phyloP scores from a whole-genome alignment of 805 yeast species.

The Saturnispora zaruensis region DNA sequence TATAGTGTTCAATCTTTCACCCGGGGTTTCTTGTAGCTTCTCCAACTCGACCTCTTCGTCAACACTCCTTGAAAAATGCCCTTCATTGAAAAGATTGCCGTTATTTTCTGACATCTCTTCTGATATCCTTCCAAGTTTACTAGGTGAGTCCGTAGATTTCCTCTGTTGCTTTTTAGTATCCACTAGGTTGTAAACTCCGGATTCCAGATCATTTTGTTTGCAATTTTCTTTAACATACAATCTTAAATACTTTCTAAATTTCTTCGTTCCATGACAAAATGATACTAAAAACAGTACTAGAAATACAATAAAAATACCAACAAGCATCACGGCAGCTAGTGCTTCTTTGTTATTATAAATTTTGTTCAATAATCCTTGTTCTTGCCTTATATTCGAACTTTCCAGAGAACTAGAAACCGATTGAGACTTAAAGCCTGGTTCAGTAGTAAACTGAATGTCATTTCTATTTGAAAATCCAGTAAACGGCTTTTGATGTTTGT shows the following conservation, averaged over 20 bases:
- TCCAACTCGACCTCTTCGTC: background rate
- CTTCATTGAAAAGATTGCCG: background rate
- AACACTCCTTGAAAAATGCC: background rate
- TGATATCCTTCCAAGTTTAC: background rate
- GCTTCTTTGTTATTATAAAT: background rate
- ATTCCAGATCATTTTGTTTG: background rate
- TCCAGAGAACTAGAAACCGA: background rate
- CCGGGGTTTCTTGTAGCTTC: background rate
- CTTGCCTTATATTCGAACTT: background rate
- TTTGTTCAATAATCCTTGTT: background rate
- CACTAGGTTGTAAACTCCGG: background rate
- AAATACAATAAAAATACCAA: background rate
- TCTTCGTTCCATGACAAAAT: constrained; percentile 1
- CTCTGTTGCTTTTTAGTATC: background rate
- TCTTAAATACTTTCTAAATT: constrained; percentile 1
- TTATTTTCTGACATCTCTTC: background rate
- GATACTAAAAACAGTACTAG: background rate
- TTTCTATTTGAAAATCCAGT: background rate
- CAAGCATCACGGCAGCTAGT: background rate
- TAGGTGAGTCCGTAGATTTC: background rate
- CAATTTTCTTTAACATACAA: background rate
- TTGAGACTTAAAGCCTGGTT: background rate
- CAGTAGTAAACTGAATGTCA: background rate
- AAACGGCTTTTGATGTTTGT: background rate
- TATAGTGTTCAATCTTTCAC: background rate